Percentiles rank a stretch among this genome's conserved stretches.
Evolutionary conservation across 169 alveolate species (phyloP).

Genomic region (Cryptosporidium ubiquitum): DNA sequence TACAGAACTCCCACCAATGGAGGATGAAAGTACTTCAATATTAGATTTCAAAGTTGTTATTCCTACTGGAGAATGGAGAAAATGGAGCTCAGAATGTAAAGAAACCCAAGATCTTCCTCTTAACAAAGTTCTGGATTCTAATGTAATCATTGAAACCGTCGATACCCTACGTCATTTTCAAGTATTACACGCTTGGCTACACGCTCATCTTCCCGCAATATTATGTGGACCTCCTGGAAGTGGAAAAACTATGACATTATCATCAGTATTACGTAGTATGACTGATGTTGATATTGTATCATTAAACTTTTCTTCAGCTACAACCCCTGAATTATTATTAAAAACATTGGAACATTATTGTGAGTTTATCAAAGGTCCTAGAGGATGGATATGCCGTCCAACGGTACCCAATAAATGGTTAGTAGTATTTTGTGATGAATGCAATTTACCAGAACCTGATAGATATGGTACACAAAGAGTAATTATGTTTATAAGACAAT

Average conservation of each 20-base stretch:
- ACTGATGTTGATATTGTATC: slow-evolving; percentile 95
- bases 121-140: slow-evolving; percentile 92
- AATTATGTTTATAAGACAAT: slow-evolving; percentile 93
- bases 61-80: slow-evolving; percentile 93
- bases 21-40: slow-evolving; percentile 81
- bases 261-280: slow-evolving; percentile 92
- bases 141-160: slow-evolving; percentile 94
- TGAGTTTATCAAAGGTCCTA: slow-evolving; percentile 93
- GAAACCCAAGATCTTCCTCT: slow-evolving; percentile 5
- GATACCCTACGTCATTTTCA: slow-evolving; percentile 96
- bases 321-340: slow-evolving; percentile 93
- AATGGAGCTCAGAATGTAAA: slow-evolving; percentile 87
- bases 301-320: slow-evolving; percentile 94
- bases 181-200: slow-evolving; percentile 94
- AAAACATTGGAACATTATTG: slow-evolving; percentile 96
- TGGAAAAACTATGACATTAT: slow-evolving; percentile 97
- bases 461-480: slow-evolving; percentile 97
- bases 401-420: slow-evolving; percentile 93
- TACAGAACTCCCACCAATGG: slow-evolving; percentile 66
- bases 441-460: slow-evolving; percentile 96
- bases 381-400: slow-evolving; percentile 94
- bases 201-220: slow-evolving; percentile 95
- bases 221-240: slow-evolving; percentile 99
- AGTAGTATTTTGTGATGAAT: slow-evolving; percentile 98
- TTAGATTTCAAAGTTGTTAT: slow-evolving; percentile 92